A percentile compares a stretch with the other conserved stretches of the same genome.
Evolutionary conservation across 768 basidiomycete genomes (phyloP).

Genomic region (Agaricus sinodeliciosus): DNA sequence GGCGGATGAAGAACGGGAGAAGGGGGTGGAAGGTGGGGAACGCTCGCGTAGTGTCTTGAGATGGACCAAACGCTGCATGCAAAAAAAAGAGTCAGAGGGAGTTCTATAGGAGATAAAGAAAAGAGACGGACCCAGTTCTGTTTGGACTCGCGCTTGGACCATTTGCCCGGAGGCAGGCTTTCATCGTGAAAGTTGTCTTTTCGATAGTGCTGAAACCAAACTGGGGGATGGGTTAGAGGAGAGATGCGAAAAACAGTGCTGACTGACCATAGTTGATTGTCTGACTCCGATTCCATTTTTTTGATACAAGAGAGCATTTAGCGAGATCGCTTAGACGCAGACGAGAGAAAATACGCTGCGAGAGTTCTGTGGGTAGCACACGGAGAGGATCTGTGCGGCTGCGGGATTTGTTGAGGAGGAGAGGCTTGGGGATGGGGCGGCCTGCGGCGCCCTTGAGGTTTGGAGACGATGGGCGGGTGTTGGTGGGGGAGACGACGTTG

Average conservation of each 20-base stretch:
- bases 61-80: constrained; percentile 45
- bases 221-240: constrained; percentile 30
- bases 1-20: constrained; percentile 39
- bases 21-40: constrained; percentile 27
- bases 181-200: constrained; percentile 84
- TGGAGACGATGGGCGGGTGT: constrained; percentile 57
- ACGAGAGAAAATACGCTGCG: constrained; percentile 67
- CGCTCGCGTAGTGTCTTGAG: constrained; percentile 35
- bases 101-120: neutral
- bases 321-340: constrained; percentile 64
- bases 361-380: constrained; percentile 72
- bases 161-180: constrained; percentile 73
- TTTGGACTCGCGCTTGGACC: constrained; percentile 92
- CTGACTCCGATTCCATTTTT: constrained; percentile 85
- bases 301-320: constrained; percentile 72
- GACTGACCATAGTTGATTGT: constrained; percentile 81
- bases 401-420: constrained; percentile 29
- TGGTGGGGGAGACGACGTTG: constrained; percentile 65
- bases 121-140: constrained; percentile 71
- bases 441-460: constrained; percentile 26
- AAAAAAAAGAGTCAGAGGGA: neutral
- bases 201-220: constrained; percentile 92
- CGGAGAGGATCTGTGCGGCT: constrained; percentile 53
- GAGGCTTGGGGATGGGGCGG: constrained; percentile 40
- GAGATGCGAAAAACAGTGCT: neutral